Base-by-base conservation (phyloP, 306 rosid species). In the Medicago arabica region DNA sequence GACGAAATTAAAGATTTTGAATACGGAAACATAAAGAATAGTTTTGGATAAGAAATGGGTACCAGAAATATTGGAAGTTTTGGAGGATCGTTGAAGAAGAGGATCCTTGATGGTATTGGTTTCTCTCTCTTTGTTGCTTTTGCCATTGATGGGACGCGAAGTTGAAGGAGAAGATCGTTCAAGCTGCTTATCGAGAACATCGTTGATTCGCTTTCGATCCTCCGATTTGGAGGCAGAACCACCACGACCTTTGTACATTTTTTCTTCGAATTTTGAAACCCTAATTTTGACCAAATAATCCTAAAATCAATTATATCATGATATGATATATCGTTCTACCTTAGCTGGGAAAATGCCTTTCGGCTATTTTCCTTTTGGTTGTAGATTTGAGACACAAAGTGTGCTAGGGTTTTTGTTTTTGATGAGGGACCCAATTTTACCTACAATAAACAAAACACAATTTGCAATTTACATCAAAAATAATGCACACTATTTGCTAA, bases 161-260 rank as follows among this genome's bases (percentile, higher is more conserved):
- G 99, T 88, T 19, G 99, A 95, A 13, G 99, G 97, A 60, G 99
- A 89, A 60, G 99, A 95, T 82, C 97, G 93, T 66, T 90, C 97
- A 12, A 95, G 83, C 85, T 89, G 96, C 76, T 95, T 95, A 63
- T 95, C 99, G 34, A 95, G 85, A 12, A 90, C 97, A 57, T 92
- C 99, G 89, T 90, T 92, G 92, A 95, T 86, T 77, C 97, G 88
- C 81, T 88, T 92, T 85, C 97, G 99, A 89, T 95, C 88, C 86
- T 88, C 92, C 85, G 88, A 34, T 88, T 87, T 89, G 62, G 89
- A 78, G 61, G 89, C 81, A 40, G 84, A 83, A 19, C 61, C 15
- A 3, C 36, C 92, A 62, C 91, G 78, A 43, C 83, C 96, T 81
- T 90, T 91, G 85, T 92, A 88, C 97, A 80, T 80, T 39, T 19